These are phyloP conservation scores for Phanerochaete sordida DNA, from an alignment of 768 basidiomycete genomes.

Conservation along the genomic window DNA sequence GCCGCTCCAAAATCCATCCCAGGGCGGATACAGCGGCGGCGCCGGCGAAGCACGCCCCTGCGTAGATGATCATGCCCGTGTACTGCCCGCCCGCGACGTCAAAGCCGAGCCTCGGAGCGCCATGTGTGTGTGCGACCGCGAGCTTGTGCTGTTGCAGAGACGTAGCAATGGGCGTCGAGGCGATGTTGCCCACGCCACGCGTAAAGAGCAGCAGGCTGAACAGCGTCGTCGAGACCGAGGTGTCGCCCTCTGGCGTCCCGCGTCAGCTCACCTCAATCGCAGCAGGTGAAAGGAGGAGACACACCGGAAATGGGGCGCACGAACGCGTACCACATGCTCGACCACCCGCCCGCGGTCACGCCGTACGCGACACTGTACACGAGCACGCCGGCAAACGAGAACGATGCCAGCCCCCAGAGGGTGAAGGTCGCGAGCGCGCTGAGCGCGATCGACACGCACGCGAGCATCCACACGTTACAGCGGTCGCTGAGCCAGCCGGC, in stretches of 20 bases:
- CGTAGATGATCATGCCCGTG: slow-evolving; percentile 27
- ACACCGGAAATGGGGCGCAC: slow-evolving; percentile 18
- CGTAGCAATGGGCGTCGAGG: slow-evolving; percentile 25
- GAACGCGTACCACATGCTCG: slow-evolving; percentile 28
- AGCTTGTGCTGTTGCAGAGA: slow-evolving; percentile 10
- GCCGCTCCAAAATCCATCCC: slow-evolving; percentile 18
- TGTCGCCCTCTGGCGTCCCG: slow-evolving; percentile 21
- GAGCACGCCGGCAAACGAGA: slow-evolving; percentile 23
- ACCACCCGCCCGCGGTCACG: slow-evolving; percentile 29
- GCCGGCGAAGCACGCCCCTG: slow-evolving; percentile 28
- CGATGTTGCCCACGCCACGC: slow-evolving; percentile 24
- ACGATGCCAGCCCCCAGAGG: slow-evolving; percentile 27
- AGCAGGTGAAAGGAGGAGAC: too few relatives aligned
- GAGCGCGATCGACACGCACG: slow-evolving; percentile 16
- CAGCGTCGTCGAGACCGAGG: slow-evolving; percentile 17
- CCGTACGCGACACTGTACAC: slow-evolving; percentile 27
- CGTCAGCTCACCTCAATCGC: background rate
- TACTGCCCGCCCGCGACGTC: slow-evolving; percentile 21
- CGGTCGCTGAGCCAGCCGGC: slow-evolving; percentile 19
- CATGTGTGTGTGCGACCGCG: background rate
- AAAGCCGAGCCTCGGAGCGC: slow-evolving; percentile 12
- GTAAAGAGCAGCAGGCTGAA: slow-evolving; percentile 21
- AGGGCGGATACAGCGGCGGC: slow-evolving; percentile 20
- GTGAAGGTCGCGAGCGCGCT: slow-evolving; percentile 27
- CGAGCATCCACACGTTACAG: slow-evolving; percentile 19